phyloP scores from a whole-genome alignment of 192 early-diverging fungal genomes.

The Coemansia sp. region DNA sequence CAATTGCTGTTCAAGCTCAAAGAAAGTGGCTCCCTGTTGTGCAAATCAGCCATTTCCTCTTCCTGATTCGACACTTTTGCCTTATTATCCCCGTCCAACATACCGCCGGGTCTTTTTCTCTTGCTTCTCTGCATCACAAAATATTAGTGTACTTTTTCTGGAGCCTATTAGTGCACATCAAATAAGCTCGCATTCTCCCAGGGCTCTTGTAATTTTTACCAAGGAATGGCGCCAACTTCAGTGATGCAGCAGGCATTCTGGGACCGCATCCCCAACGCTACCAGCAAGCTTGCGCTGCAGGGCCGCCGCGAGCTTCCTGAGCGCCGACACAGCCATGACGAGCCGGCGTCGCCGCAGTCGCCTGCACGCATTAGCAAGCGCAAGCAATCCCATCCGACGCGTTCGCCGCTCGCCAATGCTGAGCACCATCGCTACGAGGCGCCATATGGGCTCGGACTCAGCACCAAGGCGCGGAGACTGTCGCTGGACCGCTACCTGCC shows the following conservation, averaged over 20 bases:
- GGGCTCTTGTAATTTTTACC: not conserved
- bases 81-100: not conserved
- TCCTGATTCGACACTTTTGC: not conserved
- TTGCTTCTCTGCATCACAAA: slow-evolving; percentile 1
- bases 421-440: not conserved
- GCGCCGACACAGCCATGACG: slow-evolving; percentile 5
- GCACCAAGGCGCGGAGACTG: slow-evolving; percentile 31
- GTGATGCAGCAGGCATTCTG: slow-evolving; percentile 48
- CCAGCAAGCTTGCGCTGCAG: slow-evolving; percentile 37
- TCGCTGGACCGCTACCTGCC: slow-evolving; percentile 26
- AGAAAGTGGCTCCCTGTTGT: not conserved
- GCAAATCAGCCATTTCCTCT: slow-evolving; percentile 9
- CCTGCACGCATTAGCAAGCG: slow-evolving; percentile 46
- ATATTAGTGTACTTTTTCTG: not conserved
- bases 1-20: slow-evolving; percentile 1
- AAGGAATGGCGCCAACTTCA: slow-evolving; percentile 23
- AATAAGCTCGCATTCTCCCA: not conserved
- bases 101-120: slow-evolving; percentile 8
- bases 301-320: slow-evolving; percentile 15
- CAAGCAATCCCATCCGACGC: slow-evolving; percentile 51
- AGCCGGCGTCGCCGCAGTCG: not conserved
- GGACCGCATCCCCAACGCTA: slow-evolving; percentile 53
- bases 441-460: not conserved
- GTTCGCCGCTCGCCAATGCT: slow-evolving; percentile 32
- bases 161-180: not conserved